Base-by-base conservation (phyloP, 495 filamentous ascomycete genomes). In the Penicillium daleae region DNA sequence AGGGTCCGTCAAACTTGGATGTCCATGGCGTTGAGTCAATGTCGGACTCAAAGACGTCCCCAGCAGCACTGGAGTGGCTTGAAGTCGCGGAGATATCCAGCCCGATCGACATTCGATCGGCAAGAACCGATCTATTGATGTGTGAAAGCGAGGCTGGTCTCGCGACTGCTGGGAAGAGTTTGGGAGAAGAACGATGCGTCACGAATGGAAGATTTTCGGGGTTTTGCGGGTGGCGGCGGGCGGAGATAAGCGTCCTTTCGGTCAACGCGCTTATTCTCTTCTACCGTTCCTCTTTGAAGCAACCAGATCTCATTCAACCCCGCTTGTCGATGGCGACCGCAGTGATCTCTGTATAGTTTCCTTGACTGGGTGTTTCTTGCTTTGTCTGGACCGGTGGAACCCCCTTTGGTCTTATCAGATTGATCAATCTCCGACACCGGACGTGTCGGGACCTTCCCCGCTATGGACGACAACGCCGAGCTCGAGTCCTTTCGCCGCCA, bases 401-500 rank as follows among this genome's bases (percentile, higher is more conserved):
- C 60, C 32, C 35, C 42, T 24, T 61, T 55, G 66, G 68, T 66
- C 69, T 74, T 74, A 74, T 74, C 71, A 72, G 66, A 68, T 62
- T 53, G 44, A 60, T 57, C 60, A 65, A 70, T 70, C 62, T 72
- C 67, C 67, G 70, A 72, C 49, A 61, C 68, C 70, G 67, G 70
- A 70, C 63, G 21, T 26, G 52, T 74, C 63, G 53, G 50, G 27
- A 40, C 26, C 61, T 53, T 42, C 57, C 61, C 56, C 63, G 70
- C 64, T 61, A 89, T 88, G 86, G 79, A 82, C 60, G 82, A 83
- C 70, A 87, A 89, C 76, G 83, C 85, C 50, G 92, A 95, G 73
- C 83, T 96, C 65, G 88, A 93, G 69, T 83, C 78, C 33, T 96
- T 96, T 76, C 89, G 92, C 67, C 81, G 84, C 66, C 83, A 92